These are phyloP conservation scores for Vitis hybrid DNA, from an alignment of 177 flowering plant species.

Conservation along the genomic window DNA sequence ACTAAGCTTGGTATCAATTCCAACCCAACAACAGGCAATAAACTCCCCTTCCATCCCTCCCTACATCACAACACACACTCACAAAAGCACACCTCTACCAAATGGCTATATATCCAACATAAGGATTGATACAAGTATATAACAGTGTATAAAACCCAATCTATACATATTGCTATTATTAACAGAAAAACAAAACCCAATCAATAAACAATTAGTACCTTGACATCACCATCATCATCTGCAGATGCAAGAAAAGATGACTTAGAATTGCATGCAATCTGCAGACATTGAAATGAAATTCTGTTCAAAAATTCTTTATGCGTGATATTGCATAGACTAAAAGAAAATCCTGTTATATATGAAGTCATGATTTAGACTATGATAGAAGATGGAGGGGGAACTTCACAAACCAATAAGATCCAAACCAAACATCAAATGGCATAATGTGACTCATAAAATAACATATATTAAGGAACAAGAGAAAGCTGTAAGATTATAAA, in stretches of 20 bases:
- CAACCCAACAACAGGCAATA: no score
- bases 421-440: not conserved
- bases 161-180: not conserved
- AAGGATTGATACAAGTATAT: no score
- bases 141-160: no score
- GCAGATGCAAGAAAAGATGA: constrained; percentile 88
- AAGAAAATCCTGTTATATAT: no score
- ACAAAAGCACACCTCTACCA: no score
- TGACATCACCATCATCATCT: constrained; percentile 91
- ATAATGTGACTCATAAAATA: not conserved
- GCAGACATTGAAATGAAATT: constrained; percentile 21
- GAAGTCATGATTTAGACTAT: not conserved
- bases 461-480: not conserved
- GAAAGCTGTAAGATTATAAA: no score
- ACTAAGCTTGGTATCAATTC: no score
- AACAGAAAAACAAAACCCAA: not conserved
- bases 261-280: constrained; percentile 76
- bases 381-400: constrained; percentile 1
- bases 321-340: not conserved
- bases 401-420: not conserved
- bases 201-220: constrained; percentile 47
- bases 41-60: no score
- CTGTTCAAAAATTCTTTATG: constrained; percentile 4
- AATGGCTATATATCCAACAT: no score
- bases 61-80: no score